Evolutionary conservation across 2,329 filamentous ascomycete genomes (phyloP).

Genomic region (Fusarium coffeatum): DNA sequence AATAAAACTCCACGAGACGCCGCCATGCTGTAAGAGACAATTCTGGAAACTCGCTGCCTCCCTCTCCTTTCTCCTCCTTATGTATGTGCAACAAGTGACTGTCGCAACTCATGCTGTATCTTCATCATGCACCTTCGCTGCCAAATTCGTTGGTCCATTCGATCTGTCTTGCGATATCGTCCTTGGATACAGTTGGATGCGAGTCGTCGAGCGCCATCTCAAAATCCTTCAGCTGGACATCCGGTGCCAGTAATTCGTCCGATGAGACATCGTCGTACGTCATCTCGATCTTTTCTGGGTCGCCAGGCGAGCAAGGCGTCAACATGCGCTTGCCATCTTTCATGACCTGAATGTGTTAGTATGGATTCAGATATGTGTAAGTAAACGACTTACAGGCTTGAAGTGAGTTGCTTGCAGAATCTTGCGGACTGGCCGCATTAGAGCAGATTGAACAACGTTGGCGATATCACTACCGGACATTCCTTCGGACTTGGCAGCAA

Average conservation of each 20-base stretch:
- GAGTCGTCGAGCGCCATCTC: constrained; percentile 89
- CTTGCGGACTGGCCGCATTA: constrained; percentile 97
- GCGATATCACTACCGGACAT: constrained; percentile 97
- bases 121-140: constrained; percentile 77
- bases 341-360: constrained; percentile 67
- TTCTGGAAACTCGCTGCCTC: constrained; percentile 38
- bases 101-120: constrained; percentile 15
- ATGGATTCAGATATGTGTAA: accelerated
- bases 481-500: constrained; percentile 87
- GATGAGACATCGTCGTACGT: constrained; percentile 89
- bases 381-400: constrained; percentile 75
- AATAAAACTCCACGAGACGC: constrained; percentile 43
- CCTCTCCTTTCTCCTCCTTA: not conserved
- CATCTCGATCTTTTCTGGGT: constrained; percentile 88
- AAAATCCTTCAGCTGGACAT: constrained; percentile 91
- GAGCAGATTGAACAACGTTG: constrained; percentile 93
- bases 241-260: constrained; percentile 86
- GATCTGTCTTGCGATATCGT: constrained; percentile 84
- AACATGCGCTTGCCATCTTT: constrained; percentile 75
- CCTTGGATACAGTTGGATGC: constrained; percentile 87
- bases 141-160: constrained; percentile 98
- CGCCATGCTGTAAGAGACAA: constrained; percentile 43
- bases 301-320: constrained; percentile 94
- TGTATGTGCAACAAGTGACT: constrained; percentile 15
- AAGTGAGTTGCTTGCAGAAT: constrained; percentile 99